Base-by-base conservation (phyloP, 2,329 filamentous ascomycete species). In the Dichotomopilus funicola region DNA sequence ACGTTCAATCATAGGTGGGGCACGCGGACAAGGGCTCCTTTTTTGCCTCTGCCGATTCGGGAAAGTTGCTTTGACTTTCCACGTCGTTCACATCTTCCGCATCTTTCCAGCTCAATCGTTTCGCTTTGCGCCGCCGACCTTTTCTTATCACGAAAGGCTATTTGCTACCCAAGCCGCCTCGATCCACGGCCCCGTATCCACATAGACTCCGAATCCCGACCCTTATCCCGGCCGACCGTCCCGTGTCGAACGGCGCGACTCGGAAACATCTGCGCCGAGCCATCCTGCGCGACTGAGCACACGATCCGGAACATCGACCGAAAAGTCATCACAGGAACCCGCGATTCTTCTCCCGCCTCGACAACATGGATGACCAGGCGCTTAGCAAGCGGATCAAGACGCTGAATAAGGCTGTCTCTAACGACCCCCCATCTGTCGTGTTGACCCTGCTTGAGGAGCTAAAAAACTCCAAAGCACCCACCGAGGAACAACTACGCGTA, bases 401-500 rank as follows among this genome's bases (percentile, higher is more conserved):
- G 67, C 80, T 97, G 67, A 82, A 81, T 64, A 96, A 95, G 75
- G 89, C 89, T 31, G 78, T 89, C 44, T 76, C 85, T 55, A 88
- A 88, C 67, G 89, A 95, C 66, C 83, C 91, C 4, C 68, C 88
- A 33, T 73, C 85, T 42, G 87, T 82, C 58, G 80, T 95, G 50
- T 76, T 95, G 54, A 78, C 80, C 51, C 78, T 97, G 59, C 77
- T 99, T 52, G 85, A 87, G 65, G 82, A 86, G 50, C 78, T 97
- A 41, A 89, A 92, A 73, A 85, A 86, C 66, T 88, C 89, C 59
- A 85, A 92, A 38, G 81, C 82, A 47, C 88, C 91, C 8, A 94
- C 89, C 2, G 94, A 99, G 73, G 90, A 96, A 64, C 81, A 96
- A 64, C 78, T 99, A 62, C 85, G 92, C 67, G 87, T 86, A 76